Evolutionary conservation across 352 stramenopile genomes (phyloP).

Genomic region (Phytophthora ohioensis): DNA sequence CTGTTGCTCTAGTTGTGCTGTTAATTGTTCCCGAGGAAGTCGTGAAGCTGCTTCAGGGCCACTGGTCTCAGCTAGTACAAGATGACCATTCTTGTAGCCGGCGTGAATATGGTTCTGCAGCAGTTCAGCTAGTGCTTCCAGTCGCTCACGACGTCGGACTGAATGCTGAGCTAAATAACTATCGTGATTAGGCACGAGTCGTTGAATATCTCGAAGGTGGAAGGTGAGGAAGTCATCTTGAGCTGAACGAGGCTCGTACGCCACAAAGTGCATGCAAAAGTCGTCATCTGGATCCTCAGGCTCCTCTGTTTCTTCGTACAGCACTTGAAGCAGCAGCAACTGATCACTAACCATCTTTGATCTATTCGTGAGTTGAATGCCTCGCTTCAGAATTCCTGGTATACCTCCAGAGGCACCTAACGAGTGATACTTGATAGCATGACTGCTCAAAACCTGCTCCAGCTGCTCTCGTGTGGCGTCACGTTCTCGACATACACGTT

Average conservation of each 20-base stretch:
- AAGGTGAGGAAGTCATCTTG: constrained; percentile 61
- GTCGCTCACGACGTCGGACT: constrained; percentile 45
- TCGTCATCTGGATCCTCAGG: constrained; percentile 31
- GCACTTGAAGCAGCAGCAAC: constrained; percentile 63
- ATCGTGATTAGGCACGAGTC: constrained; percentile 60
- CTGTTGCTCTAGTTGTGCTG: constrained; percentile 33
- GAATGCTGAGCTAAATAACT: constrained; percentile 29
- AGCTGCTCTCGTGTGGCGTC: constrained; percentile 48
- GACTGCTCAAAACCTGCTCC: constrained; percentile 62
- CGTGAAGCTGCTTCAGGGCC: constrained; percentile 28
- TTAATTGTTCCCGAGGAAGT: constrained; percentile 24
- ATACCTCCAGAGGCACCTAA: constrained; percentile 55
- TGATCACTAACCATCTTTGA: constrained; percentile 50
- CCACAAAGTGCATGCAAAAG: constrained; percentile 52
- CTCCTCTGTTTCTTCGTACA: constrained; percentile 59
- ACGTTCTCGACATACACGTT: constrained; percentile 46
- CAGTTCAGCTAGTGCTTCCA: constrained; percentile 54
- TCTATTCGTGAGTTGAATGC: constrained; percentile 52
- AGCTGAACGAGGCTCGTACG: constrained; percentile 36
- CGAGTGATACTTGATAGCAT: constrained; percentile 62
- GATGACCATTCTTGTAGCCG: constrained; percentile 76
- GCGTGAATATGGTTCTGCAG: constrained; percentile 56
- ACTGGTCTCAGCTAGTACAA: constrained; percentile 60
- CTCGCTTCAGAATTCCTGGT: constrained; percentile 60
- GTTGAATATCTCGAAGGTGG: constrained; percentile 57